Evolutionary conservation across 768 basidiomycete genomes (phyloP).

Genomic region (Lyophyllum decastes): DNA sequence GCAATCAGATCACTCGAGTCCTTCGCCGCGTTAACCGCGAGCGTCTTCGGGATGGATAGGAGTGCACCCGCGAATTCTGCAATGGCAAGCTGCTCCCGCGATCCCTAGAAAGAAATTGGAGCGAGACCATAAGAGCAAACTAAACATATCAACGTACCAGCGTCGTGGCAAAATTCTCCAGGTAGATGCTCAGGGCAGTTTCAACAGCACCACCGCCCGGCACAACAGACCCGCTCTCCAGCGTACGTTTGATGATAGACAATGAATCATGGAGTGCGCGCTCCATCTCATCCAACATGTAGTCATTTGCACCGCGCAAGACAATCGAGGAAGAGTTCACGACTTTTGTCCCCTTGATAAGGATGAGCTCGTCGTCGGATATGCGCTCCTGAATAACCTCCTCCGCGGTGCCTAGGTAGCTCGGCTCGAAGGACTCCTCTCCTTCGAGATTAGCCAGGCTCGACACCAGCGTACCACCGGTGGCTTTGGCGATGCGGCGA

Average conservation of each 20-base stretch:
- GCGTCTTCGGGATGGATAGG: constrained; percentile 93
- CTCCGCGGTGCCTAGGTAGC: constrained; percentile 88
- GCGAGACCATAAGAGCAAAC: constrained; percentile 5
- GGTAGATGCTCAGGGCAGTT: constrained; percentile 93
- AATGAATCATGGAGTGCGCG: constrained; percentile 92
- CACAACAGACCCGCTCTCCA: constrained; percentile 94
- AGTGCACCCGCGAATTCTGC: constrained; percentile 97
- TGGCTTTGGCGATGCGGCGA: constrained; percentile 94
- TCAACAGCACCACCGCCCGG: constrained; percentile 98
- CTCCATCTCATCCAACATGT: constrained; percentile 99
- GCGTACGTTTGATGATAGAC: constrained; percentile 93
- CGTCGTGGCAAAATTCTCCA: constrained; percentile 98
- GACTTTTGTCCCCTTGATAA: constrained; percentile 97
- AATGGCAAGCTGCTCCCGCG: constrained; percentile 96
- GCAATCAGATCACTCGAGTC: constrained; percentile 98
- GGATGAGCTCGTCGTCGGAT: constrained; percentile 96
- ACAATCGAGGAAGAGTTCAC: constrained; percentile 93
- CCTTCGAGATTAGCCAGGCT: constrained; percentile 96
- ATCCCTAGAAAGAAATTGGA: constrained; percentile 61
- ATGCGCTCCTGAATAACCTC: constrained; percentile 97
- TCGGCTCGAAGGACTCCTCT: constrained; percentile 95
- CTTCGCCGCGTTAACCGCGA: constrained; percentile 97
- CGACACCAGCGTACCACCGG: constrained; percentile 90
- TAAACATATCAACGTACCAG: constrained; percentile 58
- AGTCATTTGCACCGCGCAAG: constrained; percentile 96